A percentile compares a stretch with the other conserved stretches of the same genome.
Evolutionary conservation across 139 green algal genomes (phyloP).

Genomic region (Diplosphaera chodatii): DNA sequence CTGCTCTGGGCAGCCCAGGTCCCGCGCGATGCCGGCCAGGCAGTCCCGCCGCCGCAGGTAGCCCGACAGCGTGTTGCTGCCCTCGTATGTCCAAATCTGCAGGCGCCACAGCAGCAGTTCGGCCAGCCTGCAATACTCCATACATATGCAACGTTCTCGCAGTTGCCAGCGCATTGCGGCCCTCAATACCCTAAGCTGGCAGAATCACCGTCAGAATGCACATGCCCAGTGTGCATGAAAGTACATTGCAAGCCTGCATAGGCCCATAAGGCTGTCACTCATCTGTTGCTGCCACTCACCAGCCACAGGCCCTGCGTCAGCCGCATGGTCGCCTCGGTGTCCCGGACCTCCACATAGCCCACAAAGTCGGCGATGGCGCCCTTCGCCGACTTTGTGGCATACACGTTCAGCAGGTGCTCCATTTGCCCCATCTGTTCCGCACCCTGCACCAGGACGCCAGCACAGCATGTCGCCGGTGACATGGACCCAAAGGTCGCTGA

Average conservation of each 20-base stretch:
- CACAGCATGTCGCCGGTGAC: background rate
- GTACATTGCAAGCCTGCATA: no score
- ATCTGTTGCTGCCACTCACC: slow-evolving; percentile 26
- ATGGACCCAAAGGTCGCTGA: background rate
- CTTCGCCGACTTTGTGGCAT: slow-evolving; percentile 48
- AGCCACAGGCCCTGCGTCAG: slow-evolving; percentile 73
- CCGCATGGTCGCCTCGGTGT: slow-evolving; percentile 27
- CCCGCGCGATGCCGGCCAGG: slow-evolving; percentile 46
- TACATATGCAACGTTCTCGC: background rate
- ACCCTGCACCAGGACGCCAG: slow-evolving; percentile 25
- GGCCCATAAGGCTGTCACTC: no score
- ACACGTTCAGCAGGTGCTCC: slow-evolving; percentile 81
- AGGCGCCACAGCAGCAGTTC: background rate
- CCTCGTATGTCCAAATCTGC: slow-evolving; percentile 80
- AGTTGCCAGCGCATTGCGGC: no score
- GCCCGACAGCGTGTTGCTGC: slow-evolving; percentile 56
- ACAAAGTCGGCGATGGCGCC: slow-evolving; percentile 66
- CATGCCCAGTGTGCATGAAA: no score
- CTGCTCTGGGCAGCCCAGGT: slow-evolving; percentile 51
- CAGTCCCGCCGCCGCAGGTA: slow-evolving; percentile 71
- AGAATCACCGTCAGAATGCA: no score
- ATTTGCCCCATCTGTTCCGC: slow-evolving; percentile 68
- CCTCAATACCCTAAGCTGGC: no score
- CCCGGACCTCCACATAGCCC: slow-evolving; percentile 60
- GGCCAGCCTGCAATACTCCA: background rate